phyloP scores from a whole-genome alignment of 148 eudicot species.

The Rhododendron henanense region DNA sequence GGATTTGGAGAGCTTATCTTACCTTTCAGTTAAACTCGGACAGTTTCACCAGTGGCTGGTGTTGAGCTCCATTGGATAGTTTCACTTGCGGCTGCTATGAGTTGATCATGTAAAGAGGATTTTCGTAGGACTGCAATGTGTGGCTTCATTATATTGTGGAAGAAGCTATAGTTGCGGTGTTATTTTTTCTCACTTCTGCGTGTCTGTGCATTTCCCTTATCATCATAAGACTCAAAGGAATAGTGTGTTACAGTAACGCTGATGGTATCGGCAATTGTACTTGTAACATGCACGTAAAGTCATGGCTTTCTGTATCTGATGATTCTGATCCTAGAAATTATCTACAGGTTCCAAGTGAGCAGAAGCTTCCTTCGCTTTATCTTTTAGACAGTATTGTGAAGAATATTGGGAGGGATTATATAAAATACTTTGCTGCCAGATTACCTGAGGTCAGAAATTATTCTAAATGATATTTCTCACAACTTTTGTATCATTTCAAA shows the following conservation, averaged over 20 bases:
- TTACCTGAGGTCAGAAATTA: conserved; percentile 82
- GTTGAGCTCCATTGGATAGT: background rate
- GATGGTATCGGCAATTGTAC: background rate
- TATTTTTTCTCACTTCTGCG: background rate
- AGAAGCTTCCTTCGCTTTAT: conserved; percentile 93
- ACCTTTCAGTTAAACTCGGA: background rate
- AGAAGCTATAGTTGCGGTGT: background rate
- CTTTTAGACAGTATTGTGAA: conserved; percentile 97
- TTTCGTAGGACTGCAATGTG: background rate
- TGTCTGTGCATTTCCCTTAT: background rate
- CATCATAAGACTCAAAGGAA: background rate
- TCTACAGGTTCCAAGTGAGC: conserved; percentile 94
- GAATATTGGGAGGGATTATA: conserved; percentile 94
- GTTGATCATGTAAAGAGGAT: conserved; percentile 5
- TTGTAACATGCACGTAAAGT: background rate
- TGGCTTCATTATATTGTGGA: background rate
- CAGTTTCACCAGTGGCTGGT: background rate
- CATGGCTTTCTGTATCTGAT: conserved; percentile 11
- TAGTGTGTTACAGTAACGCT: background rate
- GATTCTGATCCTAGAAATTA: conserved; percentile 13
- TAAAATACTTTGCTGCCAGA: conserved; percentile 76
- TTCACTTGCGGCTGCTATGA: background rate
- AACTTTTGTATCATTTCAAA: background rate
- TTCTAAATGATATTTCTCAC: background rate
- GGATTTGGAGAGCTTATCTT: background rate